Evolutionary conservation across 805 yeast genomes (phyloP), one percentile per base, ranked within the genome.

Genomic region (Saccharomycopsis capsularis): DNA sequence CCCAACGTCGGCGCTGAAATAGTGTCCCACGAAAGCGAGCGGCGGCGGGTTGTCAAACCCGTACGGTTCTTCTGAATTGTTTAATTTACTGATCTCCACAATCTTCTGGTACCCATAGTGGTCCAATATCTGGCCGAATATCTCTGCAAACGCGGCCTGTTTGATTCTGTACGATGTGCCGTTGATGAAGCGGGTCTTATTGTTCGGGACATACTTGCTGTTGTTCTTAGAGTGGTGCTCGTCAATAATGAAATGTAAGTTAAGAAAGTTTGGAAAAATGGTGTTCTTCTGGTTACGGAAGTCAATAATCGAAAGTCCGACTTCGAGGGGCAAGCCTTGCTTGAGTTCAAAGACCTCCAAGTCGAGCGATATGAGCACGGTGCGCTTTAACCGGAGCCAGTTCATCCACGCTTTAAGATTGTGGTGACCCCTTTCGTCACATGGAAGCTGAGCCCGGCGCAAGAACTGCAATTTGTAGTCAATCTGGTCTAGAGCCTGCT

Each of bases 1-100:
- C 41, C 59, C 64, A 18, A 81, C 47, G 58, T 83, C 89, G 6
- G 79, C 79, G 11, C 56, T 53, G 9, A 80, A 66, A 41, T 70
- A 71, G 60, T 83, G 90, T 0, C 87, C 89, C 16, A 82, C 81
- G 39, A 80, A 65, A 0, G 71, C 67, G 15, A 69, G 59, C 22
- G 57, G 55, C 59, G 55, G 55, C 9, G 42, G 34, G 22, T 41
- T 46, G 22, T 36, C 29, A 16, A 40, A 32, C 21, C 19, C 58
- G 19, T 61, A 57, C 0, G 60, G 59, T 13, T 40, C 50, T 42
- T 51, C 5, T 11, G 38, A 5, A 11, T n/a, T 13, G 9, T 16
- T 2, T 7, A 15, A 6, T 6, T 42, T 36, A n/a, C 25, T 69
- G 16, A 44, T 56, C 7, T 43, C 50, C 40, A 60, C 52, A 16